Evolutionary conservation across 306 rosid species (phyloP), one percentile per base, ranked within the genome.

Genomic region (Malus sieversii): DNA sequence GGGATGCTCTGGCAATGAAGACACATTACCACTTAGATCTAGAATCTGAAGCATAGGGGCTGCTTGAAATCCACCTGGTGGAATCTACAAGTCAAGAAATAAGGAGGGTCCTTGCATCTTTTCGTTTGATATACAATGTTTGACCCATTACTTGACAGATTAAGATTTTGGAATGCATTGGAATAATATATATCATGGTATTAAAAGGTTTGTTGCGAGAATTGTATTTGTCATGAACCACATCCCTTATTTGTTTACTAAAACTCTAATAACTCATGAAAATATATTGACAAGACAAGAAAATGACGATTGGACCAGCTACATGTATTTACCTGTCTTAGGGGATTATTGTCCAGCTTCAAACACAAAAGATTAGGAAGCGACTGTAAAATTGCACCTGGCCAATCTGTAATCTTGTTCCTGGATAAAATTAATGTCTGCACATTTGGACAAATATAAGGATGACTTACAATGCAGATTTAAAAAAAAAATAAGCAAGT

Each of bases 341-440:
- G 88, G 74, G 86, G 92, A 84, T 94, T 94, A 82, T 84, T 78
- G 77, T 90, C 98, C 83, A 94, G 86, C 89, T 94, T 94, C 86
- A 94, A 88, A 83, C 96, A 87, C 73, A 78, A 38, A 53, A 94
- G 90, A 77, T 85, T 87, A 23, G 86, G 75, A 77, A 94, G 90
- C 20, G 90, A 78, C 82, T 77, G 86, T 66, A 94, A 84, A 78
- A 94, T 77, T 84, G 90, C 85, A 78, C 90, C 84, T 45, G 97
- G 96, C 97, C 98, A 94, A 59, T 92, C 97, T 80, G 82, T 80
- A 77, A 94, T 82, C 87, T 84, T 90, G 88, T 94, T 94, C 87
- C 88, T 86, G 46, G 98, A 92, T 73, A 91, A 84, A 80, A 90
- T 76, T 81, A 94, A 72, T 15, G 88, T 83, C 98, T 94, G 97